phyloP scores from a whole-genome alignment of 805 yeast species.

The Ogataea zsoltii region DNA sequence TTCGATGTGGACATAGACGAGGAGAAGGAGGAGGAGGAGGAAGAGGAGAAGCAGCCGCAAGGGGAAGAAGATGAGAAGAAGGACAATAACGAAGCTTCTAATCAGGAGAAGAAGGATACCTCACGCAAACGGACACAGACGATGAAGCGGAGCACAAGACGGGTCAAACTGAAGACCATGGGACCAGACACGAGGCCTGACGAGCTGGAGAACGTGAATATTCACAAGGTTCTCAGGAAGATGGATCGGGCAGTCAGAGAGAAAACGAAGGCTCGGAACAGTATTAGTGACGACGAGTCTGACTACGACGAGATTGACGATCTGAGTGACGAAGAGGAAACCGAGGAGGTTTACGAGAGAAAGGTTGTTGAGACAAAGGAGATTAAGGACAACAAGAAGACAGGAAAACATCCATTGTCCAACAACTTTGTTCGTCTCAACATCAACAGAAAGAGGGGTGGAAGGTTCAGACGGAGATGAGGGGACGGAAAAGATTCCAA shows the following conservation, averaged over 20 bases:
- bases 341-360: constrained; percentile 23
- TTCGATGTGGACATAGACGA: constrained; percentile 22
- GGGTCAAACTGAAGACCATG: constrained; percentile 49
- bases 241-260: constrained; percentile 22
- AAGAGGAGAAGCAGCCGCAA: too few relatives aligned
- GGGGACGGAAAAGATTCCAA: constrained; percentile 15
- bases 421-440: constrained; percentile 38
- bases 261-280: constrained; percentile 13
- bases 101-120: constrained; percentile 9
- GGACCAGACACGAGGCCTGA: constrained; percentile 30
- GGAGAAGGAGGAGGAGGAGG: constrained; percentile 18
- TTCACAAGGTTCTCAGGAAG: constrained; percentile 44
- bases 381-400: constrained; percentile 21
- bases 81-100: constrained; percentile 20
- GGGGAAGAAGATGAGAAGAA: constrained; percentile 18
- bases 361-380: constrained; percentile 17
- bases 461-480: constrained; percentile 26
- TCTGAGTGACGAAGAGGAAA: constrained; percentile 9
- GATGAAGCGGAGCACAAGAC: constrained; percentile 50
- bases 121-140: constrained; percentile 24
- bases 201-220: constrained; percentile 37
- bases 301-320: constrained; percentile 3
- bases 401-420: constrained; percentile 32
- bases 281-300: constrained; percentile 1
- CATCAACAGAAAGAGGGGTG: constrained; percentile 29